Base-by-base conservation (phyloP, 1,139 yeast species). In the Candida frijolesensis region DNA sequence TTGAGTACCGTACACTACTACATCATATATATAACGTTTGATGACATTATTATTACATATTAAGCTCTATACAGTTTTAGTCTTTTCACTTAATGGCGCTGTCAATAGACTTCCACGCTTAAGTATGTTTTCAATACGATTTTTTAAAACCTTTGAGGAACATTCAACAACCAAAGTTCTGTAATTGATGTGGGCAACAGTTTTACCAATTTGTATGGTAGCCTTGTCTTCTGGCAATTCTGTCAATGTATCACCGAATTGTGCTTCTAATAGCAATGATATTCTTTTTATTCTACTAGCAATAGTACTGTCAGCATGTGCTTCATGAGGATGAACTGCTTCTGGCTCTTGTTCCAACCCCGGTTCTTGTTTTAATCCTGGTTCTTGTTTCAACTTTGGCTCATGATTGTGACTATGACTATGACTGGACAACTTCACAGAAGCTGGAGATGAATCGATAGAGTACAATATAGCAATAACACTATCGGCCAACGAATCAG, bases 401-500 rank as follows among this genome's bases (percentile, higher is more conserved):
- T 34, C 32, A 56, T 76, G 79, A 11, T 61, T 63, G 60, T 83
- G 88, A 6, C 68, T 60, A 59, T 87, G 85, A 1, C 75, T 61
- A 50, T 78, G 77, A 2, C 96, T 83, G 11, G 96, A 84, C 54
- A 90, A 67, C 62, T 91, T 94, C 27, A 94, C 97, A 4, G 97
- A 89, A 0, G 97, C 96, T 2, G 97, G 97, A 0, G 97, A 86
- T 0, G 97, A 86, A 64, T 94, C 99, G 42, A 94, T 95, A 42
- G 96, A 89, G 65, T 94, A 79, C 35, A 94, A 71, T 42, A 94
- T 90, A 0, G 97, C 97, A 53, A 95, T 80, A 2, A 91, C 89
- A 42, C 97, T 87, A 63, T 94, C 99, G 0, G 99, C 99, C 58
- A 94, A 82, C 0, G 97, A 87, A 61, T 94, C 99, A 50, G 90